phyloP scores from a whole-genome alignment of 106 monocot species.

The Dendrobium nobile region DNA sequence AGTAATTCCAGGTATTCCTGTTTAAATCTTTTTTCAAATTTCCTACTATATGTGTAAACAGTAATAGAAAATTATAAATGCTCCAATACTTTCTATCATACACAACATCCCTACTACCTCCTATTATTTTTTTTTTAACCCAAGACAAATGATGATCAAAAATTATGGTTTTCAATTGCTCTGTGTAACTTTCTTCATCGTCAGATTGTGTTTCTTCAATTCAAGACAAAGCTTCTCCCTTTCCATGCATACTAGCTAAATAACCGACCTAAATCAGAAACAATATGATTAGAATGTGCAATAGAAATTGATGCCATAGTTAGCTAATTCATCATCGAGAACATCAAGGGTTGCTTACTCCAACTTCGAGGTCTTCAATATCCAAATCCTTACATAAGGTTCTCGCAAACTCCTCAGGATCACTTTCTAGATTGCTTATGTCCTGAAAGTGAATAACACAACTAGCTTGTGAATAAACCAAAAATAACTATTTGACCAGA shows the following conservation, averaged over 20 bases:
- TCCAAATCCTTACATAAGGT: constrained; percentile 73
- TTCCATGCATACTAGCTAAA: background rate
- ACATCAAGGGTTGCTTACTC: constrained; percentile 42
- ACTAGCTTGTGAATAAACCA: background rate
- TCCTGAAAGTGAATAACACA: constrained; percentile 38
- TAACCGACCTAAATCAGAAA: no score
- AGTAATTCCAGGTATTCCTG: background rate
- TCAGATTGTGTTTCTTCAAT: background rate
- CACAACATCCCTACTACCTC: background rate
- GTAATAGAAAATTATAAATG: background rate
- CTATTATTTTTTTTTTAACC: background rate
- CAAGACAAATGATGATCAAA: background rate
- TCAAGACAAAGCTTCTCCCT: background rate
- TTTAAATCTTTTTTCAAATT: background rate
- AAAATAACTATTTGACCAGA: background rate
- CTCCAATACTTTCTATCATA: background rate
- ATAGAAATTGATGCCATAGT: background rate
- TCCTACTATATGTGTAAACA: background rate
- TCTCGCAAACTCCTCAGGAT: constrained; percentile 92
- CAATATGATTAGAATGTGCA: background rate
- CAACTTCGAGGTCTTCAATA: constrained; percentile 91
- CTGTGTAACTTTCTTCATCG: background rate
- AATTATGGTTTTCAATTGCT: background rate
- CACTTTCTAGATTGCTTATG: constrained; percentile 88
- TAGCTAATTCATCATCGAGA: background rate